Evolutionary conservation across 1,139 yeast species (phyloP), one percentile per base, ranked within the genome.

Genomic region (Sugiyamaella xylanicola): DNA sequence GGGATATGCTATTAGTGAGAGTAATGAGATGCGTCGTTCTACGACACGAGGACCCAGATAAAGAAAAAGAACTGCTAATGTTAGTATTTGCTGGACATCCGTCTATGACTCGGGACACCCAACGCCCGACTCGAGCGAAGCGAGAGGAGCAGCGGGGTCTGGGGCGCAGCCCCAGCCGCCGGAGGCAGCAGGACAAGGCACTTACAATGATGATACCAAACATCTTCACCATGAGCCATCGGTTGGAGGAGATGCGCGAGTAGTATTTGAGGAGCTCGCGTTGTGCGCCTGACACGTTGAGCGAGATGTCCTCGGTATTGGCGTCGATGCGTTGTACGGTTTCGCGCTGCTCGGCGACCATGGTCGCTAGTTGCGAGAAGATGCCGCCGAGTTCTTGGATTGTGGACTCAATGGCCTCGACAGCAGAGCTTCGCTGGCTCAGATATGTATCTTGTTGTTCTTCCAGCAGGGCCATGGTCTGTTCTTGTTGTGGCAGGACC

Each of bases 261-360:
- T 87, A 95, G 72, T 92, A 93, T 72, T 91, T 92, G 65, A 93
- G 76, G 63, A 93, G 78, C 70, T 93, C 98, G 57, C 98, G 77
- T 70, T 95, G 99, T 0, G 99, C 99, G 0, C 98, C 98, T 35
- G 82, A 75, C 16, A 93, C 92, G 70, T 92, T 93, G 68, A 92
- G 71, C 65, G 89, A 84, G 52, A 93, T 90, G 66, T 95, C 98
- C 64, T 92, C 97, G 3, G 96, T 96, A 68, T 93, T 92, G 56
- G 86, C 91, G 72, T 95, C 99, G 61, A 93, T 93, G 67, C 98
- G 79, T 71, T 93, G 99, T 56, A 93, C 93, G 25, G 87, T 88
- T 66, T 93, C 99, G 44, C 98, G 95, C 73, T 93, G 99, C 71
- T 95, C 99, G 59, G 90, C 92, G 11, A 93, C 97, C 98, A 93